Evolutionary conservation across 73 alveolate genomes (phyloP).

Genomic region (Paramecium sexaurelia): DNA sequence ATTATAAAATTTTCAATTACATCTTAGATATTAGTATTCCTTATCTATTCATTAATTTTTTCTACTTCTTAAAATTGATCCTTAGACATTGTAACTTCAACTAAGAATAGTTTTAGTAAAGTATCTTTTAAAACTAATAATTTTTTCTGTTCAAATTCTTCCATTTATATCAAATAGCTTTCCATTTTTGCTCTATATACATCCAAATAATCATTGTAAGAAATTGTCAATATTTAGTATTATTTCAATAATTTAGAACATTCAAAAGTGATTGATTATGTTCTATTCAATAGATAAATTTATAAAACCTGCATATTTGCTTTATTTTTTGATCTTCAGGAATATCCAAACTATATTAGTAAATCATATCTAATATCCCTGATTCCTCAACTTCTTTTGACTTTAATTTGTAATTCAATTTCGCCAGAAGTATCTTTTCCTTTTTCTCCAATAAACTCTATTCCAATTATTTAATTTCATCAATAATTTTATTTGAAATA

Average conservation of each 20-base stretch:
- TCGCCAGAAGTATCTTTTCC: not conserved
- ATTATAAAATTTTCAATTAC: not conserved
- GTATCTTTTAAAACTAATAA: conserved; percentile 4
- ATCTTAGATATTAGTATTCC: not conserved
- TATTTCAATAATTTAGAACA: not conserved
- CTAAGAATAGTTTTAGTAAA: not conserved
- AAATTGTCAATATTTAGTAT: not conserved
- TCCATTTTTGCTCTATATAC: conserved; percentile 29
- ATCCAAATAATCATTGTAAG: conserved; percentile 34
- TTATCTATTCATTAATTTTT: not conserved
- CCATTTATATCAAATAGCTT: not conserved
- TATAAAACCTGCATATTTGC: not conserved
- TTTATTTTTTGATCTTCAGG: conserved; percentile 15
- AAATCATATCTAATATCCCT: not conserved
- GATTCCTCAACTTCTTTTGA: not conserved
- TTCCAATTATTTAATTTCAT: conserved; percentile 21
- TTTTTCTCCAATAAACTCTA: not conserved
- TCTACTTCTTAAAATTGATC: not conserved
- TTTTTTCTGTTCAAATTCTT: not conserved
- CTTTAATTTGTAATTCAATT: not conserved
- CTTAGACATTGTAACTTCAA: not conserved
- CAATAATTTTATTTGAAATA: not conserved
- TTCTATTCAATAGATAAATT: not conserved
- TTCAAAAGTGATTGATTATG: not conserved
- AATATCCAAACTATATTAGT: not conserved